Evolutionary conservation across 306 rosid species (phyloP), one percentile per base, ranked within the genome.

Genomic region (Coriaria nepalensis): DNA sequence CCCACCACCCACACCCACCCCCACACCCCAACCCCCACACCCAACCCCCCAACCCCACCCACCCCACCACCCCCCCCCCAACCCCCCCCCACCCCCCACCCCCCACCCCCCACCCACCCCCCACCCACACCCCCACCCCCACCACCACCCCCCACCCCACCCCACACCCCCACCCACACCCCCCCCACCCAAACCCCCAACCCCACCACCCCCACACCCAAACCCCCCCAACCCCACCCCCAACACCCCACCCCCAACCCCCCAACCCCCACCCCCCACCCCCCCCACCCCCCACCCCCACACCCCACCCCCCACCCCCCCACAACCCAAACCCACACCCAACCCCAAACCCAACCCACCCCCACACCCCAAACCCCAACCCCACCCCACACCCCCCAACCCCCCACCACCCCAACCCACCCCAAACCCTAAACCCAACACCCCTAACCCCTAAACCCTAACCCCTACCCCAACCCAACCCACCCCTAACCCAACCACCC

Each of bases 161-260:
- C 44, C 44, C 44, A 9, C 9, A 41, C 9, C 44, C 44, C 44
- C 11, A 10, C 44, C 44, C n/a, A 42, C 10, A 9, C 55, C 55
- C 55, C 35, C 33, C 33, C 8, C 33, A 39, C 55, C 55, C 35
- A 50, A 50, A 35, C 55, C 55, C n/a, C 6, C 10, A 43, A 43
- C 46, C 46, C 56, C 35, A 51, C 34, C 9, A 40, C 42, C 34
- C 56, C 56, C 13, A 8, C 35, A 51, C 34, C 41, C 13, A 6
- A 33, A 51, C 33, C 10, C 40, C 55, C 55, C 8, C 33, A 50
- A 35, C 55, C 55, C 55, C 10, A 50, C 33, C 33, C 55, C 41
- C 40, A 6, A 13, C 10, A 35, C 40, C 43, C 15, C 5, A 50
- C 5, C 35, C 40, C 43, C 15, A n/a, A n/a, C 11, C 33, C 10